Evolutionary conservation across 768 basidiomycete genomes (phyloP), one percentile per base, ranked within the genome.

Genomic region (Omphalotus guepiniiformis): DNA sequence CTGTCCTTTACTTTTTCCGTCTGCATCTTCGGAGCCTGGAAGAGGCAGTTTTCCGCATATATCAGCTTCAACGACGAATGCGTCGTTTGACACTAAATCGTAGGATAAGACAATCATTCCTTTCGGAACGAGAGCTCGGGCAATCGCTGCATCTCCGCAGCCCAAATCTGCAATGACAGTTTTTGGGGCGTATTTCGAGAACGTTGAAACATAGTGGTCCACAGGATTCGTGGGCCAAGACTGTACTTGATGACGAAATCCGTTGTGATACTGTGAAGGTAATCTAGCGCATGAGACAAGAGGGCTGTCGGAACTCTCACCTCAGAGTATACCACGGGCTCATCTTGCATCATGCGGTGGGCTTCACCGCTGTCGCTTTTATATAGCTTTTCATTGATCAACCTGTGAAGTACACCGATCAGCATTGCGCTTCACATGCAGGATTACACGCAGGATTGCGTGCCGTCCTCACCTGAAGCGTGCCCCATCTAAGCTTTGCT

Each of bases 141-240:
- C 93, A 23, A 99, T 74, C 6, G 85, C 78, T 19, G 93, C 96
- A 62, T 97, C 94, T 21, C 96, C 96, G 56, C 93, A 97, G 9
- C 96, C 96, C 27, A 99, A 74, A 68, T 99, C 96, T 27, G 82
- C 93, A 41, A 99, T 81, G 55, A 97, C 72, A 0, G 85, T 82
- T 53, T 73, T 75, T 16, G 71, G 49, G 4, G 90, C 78, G 60
- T 84, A 86, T 2, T 75, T 64, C 0, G 82, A 78, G 41, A 97
- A 73, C 13, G 65, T 55, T 3, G 77, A 71, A 44, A 87, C 79
- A 63, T 93, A 93, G 61, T 88, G 76, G 25, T 85, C 73, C n/a
- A 95, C 83, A 1, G 96, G 95, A 59, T 96, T 95, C 6, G 83
- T 83, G 1, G 95, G 95, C 96, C 96, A 98, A 2, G 84, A 82